Percentiles rank a stretch among this genome's conserved stretches.
Evolutionary conservation across 129 eudicot species (phyloP).

Genomic region (Helichrysum umbraculigerum): DNA sequence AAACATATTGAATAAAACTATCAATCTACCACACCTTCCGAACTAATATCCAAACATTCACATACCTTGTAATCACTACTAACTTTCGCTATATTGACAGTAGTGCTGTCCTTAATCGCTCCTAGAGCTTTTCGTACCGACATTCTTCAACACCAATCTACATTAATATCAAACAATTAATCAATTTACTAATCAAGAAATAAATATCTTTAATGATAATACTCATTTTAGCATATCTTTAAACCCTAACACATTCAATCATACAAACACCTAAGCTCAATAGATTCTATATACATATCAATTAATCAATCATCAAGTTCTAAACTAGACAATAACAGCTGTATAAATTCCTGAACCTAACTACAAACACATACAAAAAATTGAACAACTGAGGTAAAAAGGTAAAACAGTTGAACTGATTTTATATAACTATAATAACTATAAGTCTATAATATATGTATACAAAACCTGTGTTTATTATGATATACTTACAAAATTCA

Average conservation of each 20-base stretch:
- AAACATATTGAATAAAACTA: background rate
- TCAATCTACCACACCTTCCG: background rate
- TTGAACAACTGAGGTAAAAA: too few species aligned
- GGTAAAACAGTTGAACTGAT: too few species aligned
- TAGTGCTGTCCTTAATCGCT: constrained; percentile 92
- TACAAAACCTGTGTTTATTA: background rate
- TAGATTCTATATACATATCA: background rate
- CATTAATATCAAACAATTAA: constrained; percentile 4
- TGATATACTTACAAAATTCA: background rate
- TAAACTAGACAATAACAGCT: background rate
- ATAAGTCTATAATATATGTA: too few species aligned
- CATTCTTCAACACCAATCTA: constrained; percentile 44
- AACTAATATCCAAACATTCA: background rate
- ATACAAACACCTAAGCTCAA: constrained; percentile 13
- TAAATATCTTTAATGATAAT: background rate
- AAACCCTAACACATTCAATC: too few species aligned
- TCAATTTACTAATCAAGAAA: background rate
- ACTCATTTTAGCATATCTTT: too few species aligned
- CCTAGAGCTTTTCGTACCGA: constrained; percentile 95
- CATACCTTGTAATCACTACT: constrained; percentile 93
- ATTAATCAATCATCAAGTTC: background rate
- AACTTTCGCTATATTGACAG: constrained; percentile 94
- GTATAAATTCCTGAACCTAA: background rate
- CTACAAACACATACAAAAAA: background rate
- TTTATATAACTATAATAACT: too few species aligned